phyloP scores from a whole-genome alignment of 805 yeast species.

The Sugiyamaella americana region DNA sequence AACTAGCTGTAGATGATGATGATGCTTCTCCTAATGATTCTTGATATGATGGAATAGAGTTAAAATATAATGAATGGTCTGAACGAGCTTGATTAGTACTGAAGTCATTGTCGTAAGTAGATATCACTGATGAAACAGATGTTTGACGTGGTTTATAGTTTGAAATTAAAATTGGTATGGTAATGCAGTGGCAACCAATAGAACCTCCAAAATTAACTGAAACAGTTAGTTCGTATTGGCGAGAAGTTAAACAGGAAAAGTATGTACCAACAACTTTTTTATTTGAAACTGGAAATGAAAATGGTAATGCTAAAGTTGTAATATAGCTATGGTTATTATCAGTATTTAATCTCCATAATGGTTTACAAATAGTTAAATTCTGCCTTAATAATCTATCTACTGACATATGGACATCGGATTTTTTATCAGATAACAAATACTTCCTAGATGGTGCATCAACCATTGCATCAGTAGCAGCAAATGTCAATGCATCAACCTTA shows the following conservation, averaged over 20 bases:
- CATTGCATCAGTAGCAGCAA: slow-evolving; percentile 8
- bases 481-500: slow-evolving; percentile 8
- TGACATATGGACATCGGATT: slow-evolving; percentile 5
- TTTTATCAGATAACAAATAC: not conserved
- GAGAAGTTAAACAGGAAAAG: slow-evolving; percentile 15
- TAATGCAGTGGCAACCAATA: not conserved
- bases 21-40: slow-evolving; percentile 4
- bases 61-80: not conserved
- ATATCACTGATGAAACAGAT: not conserved
- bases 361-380: slow-evolving; percentile 8
- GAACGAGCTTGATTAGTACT: not conserved
- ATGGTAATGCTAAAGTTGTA: slow-evolving; percentile 7
- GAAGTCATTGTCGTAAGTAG: too few species aligned
- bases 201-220: slow-evolving; percentile 6
- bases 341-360: slow-evolving; percentile 4
- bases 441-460: slow-evolving; percentile 1
- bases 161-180: slow-evolving; percentile 5
- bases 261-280: slow-evolving; percentile 12
- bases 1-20: slow-evolving; percentile 2
- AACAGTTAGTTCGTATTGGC: slow-evolving; percentile 12
- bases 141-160: not conserved
- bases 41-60: slow-evolving; percentile 6
- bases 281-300: slow-evolving; percentile 8
- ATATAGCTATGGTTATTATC: not conserved
- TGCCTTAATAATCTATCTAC: slow-evolving; percentile 9